Conservation (phyloP, 2,329 filamentous ascomycete species). For the Scedosporium boydii region DNA sequence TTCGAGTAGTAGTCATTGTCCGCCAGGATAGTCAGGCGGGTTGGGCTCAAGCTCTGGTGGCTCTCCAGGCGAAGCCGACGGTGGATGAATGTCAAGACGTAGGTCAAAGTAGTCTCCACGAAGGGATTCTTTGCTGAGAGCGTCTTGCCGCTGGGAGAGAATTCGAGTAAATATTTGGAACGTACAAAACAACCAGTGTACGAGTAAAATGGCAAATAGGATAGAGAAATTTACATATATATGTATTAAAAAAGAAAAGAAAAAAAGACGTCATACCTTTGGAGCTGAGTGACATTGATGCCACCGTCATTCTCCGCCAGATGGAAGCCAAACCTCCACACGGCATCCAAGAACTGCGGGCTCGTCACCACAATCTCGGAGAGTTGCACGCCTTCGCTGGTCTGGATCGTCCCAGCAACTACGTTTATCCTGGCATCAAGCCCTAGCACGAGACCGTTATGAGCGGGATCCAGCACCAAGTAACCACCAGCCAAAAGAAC, state of each 20-base stretch:
- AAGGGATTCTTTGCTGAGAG: conserved; percentile 58
- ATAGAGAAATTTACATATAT: neutral
- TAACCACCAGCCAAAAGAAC: conserved; percentile 93
- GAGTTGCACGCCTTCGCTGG: conserved; percentile 53
- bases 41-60: conserved; percentile 46
- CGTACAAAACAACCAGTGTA: neutral
- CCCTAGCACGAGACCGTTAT: conserved; percentile 67
- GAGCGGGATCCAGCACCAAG: conserved; percentile 78
- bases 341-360: conserved; percentile 79
- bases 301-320: conserved; percentile 64
- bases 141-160: conserved; percentile 28
- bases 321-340: conserved; percentile 81
- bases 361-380: conserved; percentile 77
- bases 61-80: conserved; percentile 18
- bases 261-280: conserved; percentile 47
- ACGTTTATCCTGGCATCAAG: conserved; percentile 60
- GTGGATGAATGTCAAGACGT: conserved; percentile 74
- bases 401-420: conserved; percentile 45
- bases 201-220: neutral
- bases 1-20: conserved; percentile 95
- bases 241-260: neutral
- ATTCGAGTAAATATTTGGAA: neutral
- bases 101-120: conserved; percentile 83
- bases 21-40: conserved; percentile 77
- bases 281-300: conserved; percentile 69